Evolutionary conservation across 2,329 filamentous ascomycete genomes (phyloP), one percentile per base, ranked within the genome.

Genomic region (Fusarium sp.): DNA sequence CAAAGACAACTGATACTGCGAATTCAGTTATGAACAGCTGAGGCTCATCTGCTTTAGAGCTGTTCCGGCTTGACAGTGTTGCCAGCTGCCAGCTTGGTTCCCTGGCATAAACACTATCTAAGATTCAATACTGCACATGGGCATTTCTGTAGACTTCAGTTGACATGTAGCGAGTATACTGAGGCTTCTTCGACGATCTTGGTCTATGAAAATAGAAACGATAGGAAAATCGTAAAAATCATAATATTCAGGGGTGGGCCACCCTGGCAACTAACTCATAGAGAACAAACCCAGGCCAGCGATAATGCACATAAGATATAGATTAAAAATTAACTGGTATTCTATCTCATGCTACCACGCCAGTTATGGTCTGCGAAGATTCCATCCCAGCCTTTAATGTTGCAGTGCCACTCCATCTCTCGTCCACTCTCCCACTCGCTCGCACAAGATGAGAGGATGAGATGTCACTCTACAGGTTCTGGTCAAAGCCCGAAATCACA

Each of bases 61-160:
- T 38, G 33, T 21, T 38, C 18, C 49, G 10, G 16, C 39, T 15
- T 66, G 63, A 23, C 69, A 69, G 59, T 46, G 51, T 18, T 18
- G 35, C 55, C 54, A 69, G 55, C 23, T 64, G 69, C 49, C 46
- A 72, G 19, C 33, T 38, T 49, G 18, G 9, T 31, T 39, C 33
- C n/a, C 16, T 9, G 21, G 38, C 11, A 42, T 2, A 33, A 45
- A 41, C 25, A 15, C 14, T 8, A 3, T 21, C 4, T 7, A 31
- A 18, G 21, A 16, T 4, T 10, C 23, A 33, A 35, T 16, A n/a
- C 12, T 27, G 10, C 25, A 14, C 3, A 25, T n/a, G 4, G 8
- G 10, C 11, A 39, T n/a, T 19, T 7, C 15, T 10, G 27, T 14
- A 2, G 18, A 19, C 33, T 18, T 19, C 4, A 14, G 7, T 10